Conservation (phyloP, 768 basidiomycete genomes). For the Kwoniella shandongensis region DNA sequence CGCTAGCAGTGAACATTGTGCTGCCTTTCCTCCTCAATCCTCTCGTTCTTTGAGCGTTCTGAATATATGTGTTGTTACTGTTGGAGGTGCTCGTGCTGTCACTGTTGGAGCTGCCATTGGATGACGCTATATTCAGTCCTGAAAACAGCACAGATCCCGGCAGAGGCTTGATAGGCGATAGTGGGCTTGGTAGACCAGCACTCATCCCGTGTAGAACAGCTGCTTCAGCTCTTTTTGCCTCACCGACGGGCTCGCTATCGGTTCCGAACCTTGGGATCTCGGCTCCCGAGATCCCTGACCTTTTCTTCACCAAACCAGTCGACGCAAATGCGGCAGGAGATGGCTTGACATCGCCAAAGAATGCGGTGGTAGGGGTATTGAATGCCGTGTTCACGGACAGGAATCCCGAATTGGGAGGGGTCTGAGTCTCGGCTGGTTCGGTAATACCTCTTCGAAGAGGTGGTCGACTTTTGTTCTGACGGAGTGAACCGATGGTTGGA, state of each 20-base stretch:
- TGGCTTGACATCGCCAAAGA: conserved; percentile 44
- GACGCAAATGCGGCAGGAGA: conserved; percentile 55
- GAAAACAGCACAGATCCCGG: background rate
- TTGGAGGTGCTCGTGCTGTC: conserved; percentile 7
- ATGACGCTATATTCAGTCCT: background rate
- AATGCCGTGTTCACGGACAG: conserved; percentile 18
- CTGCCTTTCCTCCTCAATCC: conserved; percentile 44
- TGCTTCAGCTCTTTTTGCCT: conserved; percentile 19
- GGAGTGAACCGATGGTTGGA: background rate
- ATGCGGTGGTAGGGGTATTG: conserved; percentile 28
- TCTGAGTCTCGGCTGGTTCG: conserved; percentile 23
- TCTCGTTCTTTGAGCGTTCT: conserved; percentile 26
- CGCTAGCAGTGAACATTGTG: conserved; percentile 36
- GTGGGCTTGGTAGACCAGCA: conserved; percentile 12
- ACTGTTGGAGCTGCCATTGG: background rate
- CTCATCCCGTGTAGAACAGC: conserved; percentile 13
- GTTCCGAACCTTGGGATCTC: conserved; percentile 33
- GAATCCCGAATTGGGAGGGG: conserved; percentile 1
- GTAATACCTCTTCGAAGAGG: conserved; percentile 43
- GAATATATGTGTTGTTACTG: conserved; percentile 26
- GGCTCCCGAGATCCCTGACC: conserved; percentile 24
- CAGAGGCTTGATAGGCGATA: conserved; percentile 28
- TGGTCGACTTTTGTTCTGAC: conserved; percentile 20
- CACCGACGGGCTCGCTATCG: conserved; percentile 21
- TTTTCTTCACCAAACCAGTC: conserved; percentile 55